These are phyloP conservation scores for Ceratobasidium sp. DNA, from an alignment of 1,284 basidiomycete genomes.

Conservation along the genomic window DNA sequence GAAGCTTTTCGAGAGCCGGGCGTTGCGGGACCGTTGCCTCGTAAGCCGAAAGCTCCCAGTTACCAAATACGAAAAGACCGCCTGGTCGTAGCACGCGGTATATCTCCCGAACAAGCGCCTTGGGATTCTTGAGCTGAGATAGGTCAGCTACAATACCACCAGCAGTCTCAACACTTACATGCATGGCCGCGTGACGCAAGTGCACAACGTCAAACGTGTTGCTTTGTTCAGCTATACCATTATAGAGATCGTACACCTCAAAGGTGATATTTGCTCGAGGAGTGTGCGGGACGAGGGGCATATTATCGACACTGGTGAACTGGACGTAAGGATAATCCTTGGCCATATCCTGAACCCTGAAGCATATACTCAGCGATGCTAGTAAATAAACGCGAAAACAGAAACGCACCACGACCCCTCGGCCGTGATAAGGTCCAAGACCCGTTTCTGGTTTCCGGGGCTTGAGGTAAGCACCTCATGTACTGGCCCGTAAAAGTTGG, in stretches of 20 bases:
- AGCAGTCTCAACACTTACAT: background rate
- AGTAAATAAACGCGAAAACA: background rate
- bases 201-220: conserved; percentile 27
- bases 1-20: conserved; percentile 30
- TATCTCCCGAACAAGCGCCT: conserved; percentile 20
- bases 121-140: conserved; percentile 27
- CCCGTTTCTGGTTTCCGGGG: background rate
- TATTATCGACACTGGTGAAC: conserved; percentile 13
- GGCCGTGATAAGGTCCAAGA: conserved; percentile 32
- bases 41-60: conserved; percentile 38
- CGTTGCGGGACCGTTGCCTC: conserved; percentile 5
- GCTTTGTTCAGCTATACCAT: conserved; percentile 2
- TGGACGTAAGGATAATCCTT: conserved; percentile 19
- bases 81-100: conserved; percentile 34
- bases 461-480: conserved; percentile 11
- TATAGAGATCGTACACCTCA: conserved; percentile 29
- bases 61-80: conserved; percentile 30
- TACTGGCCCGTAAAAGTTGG: conserved; percentile 24
- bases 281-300: conserved; percentile 1
- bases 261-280: conserved; percentile 13
- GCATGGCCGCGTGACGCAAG: conserved; percentile 33
- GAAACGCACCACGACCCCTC: conserved; percentile 19
- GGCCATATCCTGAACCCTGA: conserved; percentile 30
- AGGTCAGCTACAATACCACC: background rate
- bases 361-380: background rate